These are phyloP conservation scores for Fusarium veterinarium DNA, from an alignment of 2,329 filamentous ascomycete genomes.

Conservation along the genomic window DNA sequence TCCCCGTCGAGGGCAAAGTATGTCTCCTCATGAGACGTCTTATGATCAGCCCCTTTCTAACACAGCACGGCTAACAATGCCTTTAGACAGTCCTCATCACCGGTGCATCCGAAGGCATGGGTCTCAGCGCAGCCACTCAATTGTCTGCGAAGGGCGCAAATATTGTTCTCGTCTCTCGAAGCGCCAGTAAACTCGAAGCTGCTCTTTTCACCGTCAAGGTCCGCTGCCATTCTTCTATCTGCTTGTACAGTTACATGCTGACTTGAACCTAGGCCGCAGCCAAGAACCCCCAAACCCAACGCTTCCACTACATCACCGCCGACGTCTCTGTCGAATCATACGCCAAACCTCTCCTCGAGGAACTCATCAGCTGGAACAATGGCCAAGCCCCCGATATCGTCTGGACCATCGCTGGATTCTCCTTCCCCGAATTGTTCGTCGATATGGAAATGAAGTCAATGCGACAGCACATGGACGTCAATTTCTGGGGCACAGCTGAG, in stretches of 20 bases:
- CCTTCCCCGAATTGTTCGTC: constrained; percentile 80
- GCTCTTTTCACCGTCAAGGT: constrained; percentile 76
- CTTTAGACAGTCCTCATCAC: constrained; percentile 86
- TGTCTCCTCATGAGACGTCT: constrained; percentile 39
- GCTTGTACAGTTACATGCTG: neutral
- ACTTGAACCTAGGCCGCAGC: constrained; percentile 68
- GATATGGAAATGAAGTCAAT: constrained; percentile 76
- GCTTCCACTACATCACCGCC: constrained; percentile 85
- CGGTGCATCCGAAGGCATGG: constrained; percentile 93
- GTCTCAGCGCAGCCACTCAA: constrained; percentile 77
- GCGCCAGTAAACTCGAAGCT: constrained; percentile 76
- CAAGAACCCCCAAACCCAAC: constrained; percentile 72
- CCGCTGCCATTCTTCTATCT: constrained; percentile 29
- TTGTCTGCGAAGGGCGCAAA: constrained; percentile 87
- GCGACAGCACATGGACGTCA: constrained; percentile 87
- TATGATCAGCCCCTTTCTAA: constrained; percentile 9
- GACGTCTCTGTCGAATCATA: constrained; percentile 81
- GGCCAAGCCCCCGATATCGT: constrained; percentile 81
- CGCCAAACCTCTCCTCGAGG: constrained; percentile 74
- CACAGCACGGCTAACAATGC: constrained; percentile 21
- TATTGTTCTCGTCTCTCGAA: constrained; percentile 86
- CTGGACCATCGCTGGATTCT: constrained; percentile 87
- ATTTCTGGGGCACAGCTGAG: constrained; percentile 89
- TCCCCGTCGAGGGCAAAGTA: constrained; percentile 88
- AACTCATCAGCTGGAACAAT: constrained; percentile 83